Evolutionary conservation across 2,329 filamentous ascomycete genomes (phyloP).

Genomic region (Aureobasidium mangrovei): DNA sequence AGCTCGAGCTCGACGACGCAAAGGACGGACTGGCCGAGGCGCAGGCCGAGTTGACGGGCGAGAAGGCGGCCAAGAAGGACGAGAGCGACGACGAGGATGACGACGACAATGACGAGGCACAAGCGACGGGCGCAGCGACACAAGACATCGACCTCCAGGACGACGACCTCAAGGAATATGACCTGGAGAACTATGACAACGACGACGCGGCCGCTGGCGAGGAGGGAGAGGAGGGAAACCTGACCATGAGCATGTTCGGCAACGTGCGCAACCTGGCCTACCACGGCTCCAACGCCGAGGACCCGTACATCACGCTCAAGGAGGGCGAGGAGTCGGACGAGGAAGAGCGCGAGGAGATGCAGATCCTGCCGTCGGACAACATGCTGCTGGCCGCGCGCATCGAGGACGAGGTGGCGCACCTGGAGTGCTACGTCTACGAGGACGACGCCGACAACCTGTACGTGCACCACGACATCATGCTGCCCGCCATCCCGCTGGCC

Average conservation of each 20-base stretch:
- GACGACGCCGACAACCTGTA: conserved; percentile 93
- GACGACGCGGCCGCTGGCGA: conserved; percentile 61
- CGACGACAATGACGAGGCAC: conserved; percentile 19
- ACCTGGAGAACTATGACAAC: conserved; percentile 92
- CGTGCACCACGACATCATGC: conserved; percentile 98
- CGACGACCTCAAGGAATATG: conserved; percentile 90
- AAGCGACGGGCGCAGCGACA: conserved; percentile 17
- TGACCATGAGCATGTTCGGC: conserved; percentile 84
- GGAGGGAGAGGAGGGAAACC: conserved; percentile 43
- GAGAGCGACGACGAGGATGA: conserved; percentile 69
- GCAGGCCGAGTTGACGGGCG: conserved; percentile 28
- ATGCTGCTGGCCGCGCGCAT: conserved; percentile 85
- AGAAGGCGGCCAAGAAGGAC: conserved; percentile 19
- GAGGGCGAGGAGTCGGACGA: conserved; percentile 57
- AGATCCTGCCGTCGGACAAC: conserved; percentile 89
- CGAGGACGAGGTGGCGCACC: conserved; percentile 91
- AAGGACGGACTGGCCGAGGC: conserved; percentile 76
- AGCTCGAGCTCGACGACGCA: conserved; percentile 76
- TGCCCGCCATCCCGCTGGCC: conserved; percentile 89
- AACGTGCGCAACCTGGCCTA: conserved; percentile 91
- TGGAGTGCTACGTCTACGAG: conserved; percentile 97
- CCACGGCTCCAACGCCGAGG: conserved; percentile 87
- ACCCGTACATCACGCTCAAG: conserved; percentile 90
- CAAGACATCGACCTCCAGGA: conserved; percentile 38
- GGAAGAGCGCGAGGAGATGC: conserved; percentile 85